phyloP scores from a whole-genome alignment of 768 basidiomycete species.

The Pleurotus sapidus region DNA sequence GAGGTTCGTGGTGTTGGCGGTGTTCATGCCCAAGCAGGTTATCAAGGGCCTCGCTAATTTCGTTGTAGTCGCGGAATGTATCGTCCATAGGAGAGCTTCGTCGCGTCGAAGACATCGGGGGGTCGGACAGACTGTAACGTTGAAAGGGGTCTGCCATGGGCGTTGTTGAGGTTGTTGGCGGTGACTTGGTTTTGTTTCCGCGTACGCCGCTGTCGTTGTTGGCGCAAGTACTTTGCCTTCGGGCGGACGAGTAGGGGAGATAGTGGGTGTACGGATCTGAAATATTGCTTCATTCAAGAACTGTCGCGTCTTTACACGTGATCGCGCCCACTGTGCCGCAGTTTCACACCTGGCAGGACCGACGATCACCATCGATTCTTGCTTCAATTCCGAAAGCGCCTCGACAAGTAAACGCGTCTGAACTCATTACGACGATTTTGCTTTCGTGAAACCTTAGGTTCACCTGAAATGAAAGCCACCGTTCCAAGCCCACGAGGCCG shows the following conservation, averaged over 20 bases:
- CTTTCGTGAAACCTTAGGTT: not conserved
- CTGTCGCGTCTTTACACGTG: constrained; percentile 5
- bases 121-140: not conserved
- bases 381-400: not conserved
- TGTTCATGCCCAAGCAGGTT: not conserved
- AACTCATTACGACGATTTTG: not conserved
- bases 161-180: constrained; percentile 21
- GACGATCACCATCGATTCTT: not conserved
- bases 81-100: not conserved
- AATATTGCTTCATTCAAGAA: no score
- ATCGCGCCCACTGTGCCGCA: constrained; percentile 3
- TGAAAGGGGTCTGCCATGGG: not conserved
- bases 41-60: constrained; percentile 7
- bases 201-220: not conserved
- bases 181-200: constrained; percentile 19
- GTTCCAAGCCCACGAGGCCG: constrained; percentile 1
- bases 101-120: not conserved
- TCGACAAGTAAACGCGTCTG: not conserved
- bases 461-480: not conserved
- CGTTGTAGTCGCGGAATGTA: not conserved
- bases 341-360: not conserved
- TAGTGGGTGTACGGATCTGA: no score
- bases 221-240: no score
- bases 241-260: no score
- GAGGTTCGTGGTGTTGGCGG: not conserved